phyloP scores from a whole-genome alignment of 2,329 filamentous ascomycete species.

The Sclerotinia sclerotiorum region DNA sequence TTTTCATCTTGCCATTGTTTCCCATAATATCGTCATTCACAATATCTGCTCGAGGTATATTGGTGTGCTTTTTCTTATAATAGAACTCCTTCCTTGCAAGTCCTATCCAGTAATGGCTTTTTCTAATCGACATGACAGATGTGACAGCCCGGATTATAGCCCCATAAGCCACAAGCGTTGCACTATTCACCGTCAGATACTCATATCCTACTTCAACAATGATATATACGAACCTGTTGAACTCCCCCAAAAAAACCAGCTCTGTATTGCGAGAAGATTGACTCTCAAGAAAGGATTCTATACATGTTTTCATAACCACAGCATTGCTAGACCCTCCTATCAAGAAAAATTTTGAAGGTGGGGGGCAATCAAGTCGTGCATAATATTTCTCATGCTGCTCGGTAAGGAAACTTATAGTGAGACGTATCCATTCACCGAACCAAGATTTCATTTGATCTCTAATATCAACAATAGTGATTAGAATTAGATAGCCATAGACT shows the following conservation, averaged over 20 bases:
- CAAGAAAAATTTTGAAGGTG: constrained; percentile 5
- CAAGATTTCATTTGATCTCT: constrained; percentile 7
- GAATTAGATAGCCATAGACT: no score
- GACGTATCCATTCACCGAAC: not conserved
- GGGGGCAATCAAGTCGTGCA: not conserved
- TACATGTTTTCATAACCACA: not conserved
- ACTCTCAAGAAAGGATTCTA: not conserved
- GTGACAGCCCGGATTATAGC: constrained; percentile 2
- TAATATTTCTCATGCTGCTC: constrained; percentile 1
- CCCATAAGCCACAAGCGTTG: not conserved
- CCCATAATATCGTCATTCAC: constrained; percentile 1
- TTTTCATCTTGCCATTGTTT: constrained; percentile 3
- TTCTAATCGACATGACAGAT: constrained; percentile 4
- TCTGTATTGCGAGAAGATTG: not conserved
- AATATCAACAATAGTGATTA: constrained; percentile 2
- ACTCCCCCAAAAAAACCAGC: not conserved
- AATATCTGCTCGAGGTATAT: constrained; percentile 2
- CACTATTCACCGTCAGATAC: constrained; percentile 5
- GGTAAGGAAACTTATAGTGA: not conserved
- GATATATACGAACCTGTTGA: constrained; percentile 2
- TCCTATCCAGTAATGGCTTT: constrained; percentile 7
- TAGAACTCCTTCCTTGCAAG: constrained; percentile 8
- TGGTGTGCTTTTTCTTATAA: constrained; percentile 2
- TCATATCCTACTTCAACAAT: not conserved
- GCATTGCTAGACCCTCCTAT: not conserved